phyloP scores from a whole-genome alignment of 306 rosid genomes.

The Abrus pulchellus region DNA sequence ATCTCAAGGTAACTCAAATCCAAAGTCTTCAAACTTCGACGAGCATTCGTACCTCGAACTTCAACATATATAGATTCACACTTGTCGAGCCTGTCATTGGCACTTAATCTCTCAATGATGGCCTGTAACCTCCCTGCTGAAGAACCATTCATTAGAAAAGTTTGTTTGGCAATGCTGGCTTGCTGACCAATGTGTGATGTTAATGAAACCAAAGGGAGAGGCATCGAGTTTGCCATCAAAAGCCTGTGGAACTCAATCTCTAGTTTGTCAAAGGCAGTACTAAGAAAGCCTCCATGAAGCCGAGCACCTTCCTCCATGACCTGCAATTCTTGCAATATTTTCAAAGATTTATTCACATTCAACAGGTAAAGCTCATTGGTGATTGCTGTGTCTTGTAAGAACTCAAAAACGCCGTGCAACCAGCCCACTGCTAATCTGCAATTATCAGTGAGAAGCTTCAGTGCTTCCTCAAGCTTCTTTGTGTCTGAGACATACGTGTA shows the following conservation, averaged over 20 bases:
- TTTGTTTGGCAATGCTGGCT: conserved; percentile 42
- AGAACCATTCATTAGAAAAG: conserved; percentile 21
- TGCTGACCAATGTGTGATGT: conserved; percentile 43
- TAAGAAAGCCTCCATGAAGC: conserved; percentile 73
- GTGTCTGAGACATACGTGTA: conserved; percentile 56
- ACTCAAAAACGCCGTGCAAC: conserved; percentile 66
- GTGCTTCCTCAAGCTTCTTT: conserved; percentile 76
- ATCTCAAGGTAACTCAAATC: conserved; percentile 76
- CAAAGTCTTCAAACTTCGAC: conserved; percentile 65
- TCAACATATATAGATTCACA: conserved; percentile 65
- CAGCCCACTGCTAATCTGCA: conserved; percentile 71
- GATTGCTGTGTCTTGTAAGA: conserved; percentile 52
- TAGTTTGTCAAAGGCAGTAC: conserved; percentile 70
- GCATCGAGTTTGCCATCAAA: conserved; percentile 53
- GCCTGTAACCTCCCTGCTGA: conserved; percentile 60
- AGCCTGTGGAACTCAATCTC: conserved; percentile 71
- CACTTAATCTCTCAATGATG: conserved; percentile 61
- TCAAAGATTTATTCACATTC: conserved; percentile 62
- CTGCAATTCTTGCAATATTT: conserved; percentile 62
- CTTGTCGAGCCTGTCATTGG: conserved; percentile 61
- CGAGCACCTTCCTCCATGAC: conserved; percentile 51
- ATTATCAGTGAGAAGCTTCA: conserved; percentile 74
- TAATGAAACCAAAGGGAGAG: conserved; percentile 56
- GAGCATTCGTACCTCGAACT: conserved; percentile 65
- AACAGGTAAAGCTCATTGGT: conserved; percentile 52